These are phyloP conservation scores for Immersiporthe knoxdaviesiana DNA, from an alignment of 2,329 filamentous ascomycete species.

Conservation along the genomic window DNA sequence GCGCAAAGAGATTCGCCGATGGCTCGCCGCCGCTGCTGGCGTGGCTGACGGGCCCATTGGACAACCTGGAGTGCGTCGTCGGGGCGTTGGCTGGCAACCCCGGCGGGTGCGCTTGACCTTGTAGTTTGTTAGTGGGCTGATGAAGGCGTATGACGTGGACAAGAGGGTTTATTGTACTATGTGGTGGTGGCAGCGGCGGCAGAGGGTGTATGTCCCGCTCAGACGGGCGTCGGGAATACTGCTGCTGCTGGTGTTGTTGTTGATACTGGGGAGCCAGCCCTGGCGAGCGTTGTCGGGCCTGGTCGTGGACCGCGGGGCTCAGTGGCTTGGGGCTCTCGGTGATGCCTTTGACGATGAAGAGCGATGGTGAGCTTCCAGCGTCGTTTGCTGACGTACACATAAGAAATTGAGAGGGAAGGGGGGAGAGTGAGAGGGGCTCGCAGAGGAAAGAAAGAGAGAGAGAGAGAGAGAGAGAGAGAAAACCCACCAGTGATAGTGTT, in stretches of 20 bases:
- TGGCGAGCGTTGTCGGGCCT: conserved; percentile 65
- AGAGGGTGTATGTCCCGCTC: conserved; percentile 59
- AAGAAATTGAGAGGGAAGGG: not conserved
- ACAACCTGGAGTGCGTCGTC: conserved; percentile 40
- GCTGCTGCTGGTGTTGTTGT: conserved; percentile 62
- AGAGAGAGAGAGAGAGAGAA: conserved; percentile 35
- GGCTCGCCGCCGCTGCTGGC: conserved; percentile 54
- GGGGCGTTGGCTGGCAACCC: conserved; percentile 16
- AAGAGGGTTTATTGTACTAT: conserved; percentile 44
- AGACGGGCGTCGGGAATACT: conserved; percentile 60
- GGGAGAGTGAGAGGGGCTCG: not conserved
- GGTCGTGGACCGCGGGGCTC: conserved; percentile 64
- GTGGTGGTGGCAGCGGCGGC: conserved; percentile 42
- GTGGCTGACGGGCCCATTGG: conserved; percentile 50
- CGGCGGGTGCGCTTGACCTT: conserved; percentile 20
- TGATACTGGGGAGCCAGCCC: conserved; percentile 67
- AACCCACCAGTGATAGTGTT: conserved; percentile 48
- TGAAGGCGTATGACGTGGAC: conserved; percentile 44
- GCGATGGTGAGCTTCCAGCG: conserved; percentile 55
- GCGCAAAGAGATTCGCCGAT: conserved; percentile 69
- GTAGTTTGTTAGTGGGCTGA: conserved; percentile 15
- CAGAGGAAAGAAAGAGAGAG: not conserved
- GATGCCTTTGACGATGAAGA: conserved; percentile 71
- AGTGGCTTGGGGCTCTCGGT: conserved; percentile 88
- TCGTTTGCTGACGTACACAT: conserved; percentile 42